Conservation (phyloP, 23 red algal genomes). For the Gracilaria domingensis region DNA sequence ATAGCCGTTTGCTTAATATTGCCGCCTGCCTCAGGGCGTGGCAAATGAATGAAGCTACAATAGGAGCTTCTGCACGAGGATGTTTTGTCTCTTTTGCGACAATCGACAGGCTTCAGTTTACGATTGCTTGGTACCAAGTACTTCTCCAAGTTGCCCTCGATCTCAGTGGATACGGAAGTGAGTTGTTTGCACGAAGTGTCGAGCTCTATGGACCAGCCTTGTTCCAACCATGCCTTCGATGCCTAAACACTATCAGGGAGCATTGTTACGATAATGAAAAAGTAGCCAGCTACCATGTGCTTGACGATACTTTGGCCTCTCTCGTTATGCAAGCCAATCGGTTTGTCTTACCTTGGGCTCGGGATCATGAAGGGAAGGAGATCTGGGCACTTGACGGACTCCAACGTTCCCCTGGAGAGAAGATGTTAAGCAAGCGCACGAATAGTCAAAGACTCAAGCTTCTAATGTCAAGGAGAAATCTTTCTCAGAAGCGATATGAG, state of each 20-base stretch:
- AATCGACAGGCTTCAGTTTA: conserved; percentile 54
- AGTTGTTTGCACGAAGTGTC: conserved; percentile 41
- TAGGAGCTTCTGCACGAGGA: conserved; percentile 48
- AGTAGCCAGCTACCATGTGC: conserved; percentile 48
- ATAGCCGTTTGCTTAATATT: conserved; percentile 54
- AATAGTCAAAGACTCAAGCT: conserved; percentile 36
- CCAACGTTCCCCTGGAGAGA: conserved; percentile 52
- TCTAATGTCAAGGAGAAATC: background rate
- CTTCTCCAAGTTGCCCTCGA: conserved; percentile 60
- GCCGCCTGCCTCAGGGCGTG: conserved; percentile 50
- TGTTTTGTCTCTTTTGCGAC: conserved; percentile 59
- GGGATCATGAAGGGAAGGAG: conserved; percentile 37
- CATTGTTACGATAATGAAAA: conserved; percentile 31
- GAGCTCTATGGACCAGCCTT: conserved; percentile 49
- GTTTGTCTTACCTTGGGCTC: conserved; percentile 44
- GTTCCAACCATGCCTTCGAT: conserved; percentile 57
- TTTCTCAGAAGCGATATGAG: conserved; percentile 36
- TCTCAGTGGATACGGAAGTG: conserved; percentile 40
- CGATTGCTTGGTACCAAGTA: conserved; percentile 65
- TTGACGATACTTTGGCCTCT: conserved; percentile 56
- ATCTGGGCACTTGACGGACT: conserved; percentile 56
- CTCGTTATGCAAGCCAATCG: conserved; percentile 65
- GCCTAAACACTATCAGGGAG: conserved; percentile 33
- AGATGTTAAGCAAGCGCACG: conserved; percentile 6
- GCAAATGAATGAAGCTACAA: conserved; percentile 62